Base-by-base conservation (phyloP, 2,329 filamentous ascomycete species). In the Botrytis sinoallii region DNA sequence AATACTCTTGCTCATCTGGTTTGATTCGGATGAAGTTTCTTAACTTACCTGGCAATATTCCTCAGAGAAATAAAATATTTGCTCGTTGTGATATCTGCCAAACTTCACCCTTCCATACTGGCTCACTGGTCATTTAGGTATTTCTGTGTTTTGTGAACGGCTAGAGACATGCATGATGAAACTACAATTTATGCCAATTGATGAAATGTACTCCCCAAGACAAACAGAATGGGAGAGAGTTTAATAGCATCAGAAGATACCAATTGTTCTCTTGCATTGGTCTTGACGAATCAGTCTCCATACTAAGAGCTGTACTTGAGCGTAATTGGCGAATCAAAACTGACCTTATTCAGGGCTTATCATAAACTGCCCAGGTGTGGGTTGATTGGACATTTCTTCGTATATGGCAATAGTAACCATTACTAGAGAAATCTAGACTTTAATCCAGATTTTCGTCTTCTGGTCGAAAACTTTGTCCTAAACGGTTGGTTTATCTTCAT, bases 1-100 rank as follows among this genome's bases (percentile, higher is more conserved):
- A 79, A 77, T 72, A 77, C 77, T 67, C 73, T 65, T 75, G 75
- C 74, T 78, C 74, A 70, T 78, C 77, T 78, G 70, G 72, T 42
- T 38, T 25, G 18, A 61, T 71, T 73, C 66, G 72, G 77, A 76
- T 76, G 76, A 70, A 70, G 42, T 75, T 74, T 71, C 40, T 70
- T 46, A 69, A 57, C 57, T 59, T 38, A 42, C 29, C 38, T 57
- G 29, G 22, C 46, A 46, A 29, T 25, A n/a, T n/a, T 72, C 38
- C 9, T 20, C 60, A 25, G 29, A 57, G 16, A 57, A 57, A 38
- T n/a, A 68, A 63, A 48, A 70, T n/a, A 40, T 32, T 61, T 73
- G 52, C 35, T 69, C 22, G 57, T 29, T 40, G 70, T 72, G 70
- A 57, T 38, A 32, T 22, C 22, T 69, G 18, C 7, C 18, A 57